Evolutionary conservation across 78 protist species (phyloP).

Genomic region (Isochrysis galbana): DNA sequence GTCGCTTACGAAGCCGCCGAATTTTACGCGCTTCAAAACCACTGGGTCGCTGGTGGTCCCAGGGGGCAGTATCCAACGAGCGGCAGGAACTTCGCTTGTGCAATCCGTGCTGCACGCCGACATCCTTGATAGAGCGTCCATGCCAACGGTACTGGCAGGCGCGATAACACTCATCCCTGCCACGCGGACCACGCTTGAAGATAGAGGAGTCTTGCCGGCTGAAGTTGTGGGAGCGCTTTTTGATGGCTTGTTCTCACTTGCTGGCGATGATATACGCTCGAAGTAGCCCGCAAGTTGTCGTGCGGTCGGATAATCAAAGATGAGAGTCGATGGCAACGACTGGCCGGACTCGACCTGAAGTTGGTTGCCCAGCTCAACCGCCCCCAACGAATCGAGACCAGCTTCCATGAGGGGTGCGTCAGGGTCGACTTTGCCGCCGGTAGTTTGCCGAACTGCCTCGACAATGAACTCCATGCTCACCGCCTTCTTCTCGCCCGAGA

Average conservation of each 20-base stretch:
- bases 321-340: background rate
- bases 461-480: background rate
- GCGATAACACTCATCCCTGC: background rate
- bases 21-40: background rate
- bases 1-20: background rate
- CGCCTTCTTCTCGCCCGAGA: background rate
- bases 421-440: background rate
- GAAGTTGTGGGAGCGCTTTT: background rate
- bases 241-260: background rate
- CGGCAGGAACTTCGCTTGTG: background rate
- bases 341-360: background rate
- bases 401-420: background rate
- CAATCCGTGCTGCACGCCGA: background rate
- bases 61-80: background rate
- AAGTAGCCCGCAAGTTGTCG: background rate
- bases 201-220: background rate
- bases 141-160: background rate
- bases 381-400: constrained; percentile 16
- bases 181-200: background rate
- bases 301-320: background rate
- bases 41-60: background rate
- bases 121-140: background rate
- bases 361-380: background rate
- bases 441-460: background rate
- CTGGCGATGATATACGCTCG: background rate